phyloP scores from a whole-genome alignment of 495 filamentous ascomycete genomes.

The Xylaria longipes region DNA sequence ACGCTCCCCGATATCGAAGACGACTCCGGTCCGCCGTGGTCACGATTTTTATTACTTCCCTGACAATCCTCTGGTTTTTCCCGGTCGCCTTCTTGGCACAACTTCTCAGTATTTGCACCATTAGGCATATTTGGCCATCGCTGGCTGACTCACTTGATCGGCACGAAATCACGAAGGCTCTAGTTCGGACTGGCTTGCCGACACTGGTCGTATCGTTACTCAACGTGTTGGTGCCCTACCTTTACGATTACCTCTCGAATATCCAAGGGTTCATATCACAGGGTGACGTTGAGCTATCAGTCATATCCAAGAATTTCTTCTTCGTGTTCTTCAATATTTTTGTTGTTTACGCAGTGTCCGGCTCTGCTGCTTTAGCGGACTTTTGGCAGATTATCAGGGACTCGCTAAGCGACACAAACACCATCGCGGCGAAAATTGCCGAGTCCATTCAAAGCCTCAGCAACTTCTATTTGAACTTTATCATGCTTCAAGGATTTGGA shows the following conservation, averaged over 20 bases:
- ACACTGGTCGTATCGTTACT: constrained; percentile 84
- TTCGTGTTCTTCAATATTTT: constrained; percentile 99
- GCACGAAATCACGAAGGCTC: constrained; percentile 71
- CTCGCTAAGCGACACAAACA: constrained; percentile 76
- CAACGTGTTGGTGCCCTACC: constrained; percentile 86
- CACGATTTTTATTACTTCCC: constrained; percentile 77
- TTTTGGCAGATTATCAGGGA: constrained; percentile 75
- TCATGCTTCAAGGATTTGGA: constrained; percentile 90
- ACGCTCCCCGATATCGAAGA: constrained; percentile 74
- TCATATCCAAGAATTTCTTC: constrained; percentile 99
- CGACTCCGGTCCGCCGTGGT: constrained; percentile 81
- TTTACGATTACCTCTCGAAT: constrained; percentile 93
- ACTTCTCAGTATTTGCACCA: constrained; percentile 76
- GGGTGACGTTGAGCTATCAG: constrained; percentile 91
- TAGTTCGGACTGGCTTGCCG: constrained; percentile 87
- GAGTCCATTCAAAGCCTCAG: constrained; percentile 72
- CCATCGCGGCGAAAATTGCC: constrained; percentile 78
- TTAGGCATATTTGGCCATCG: constrained; percentile 73
- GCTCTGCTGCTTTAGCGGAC: constrained; percentile 70
- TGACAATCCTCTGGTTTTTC: constrained; percentile 89
- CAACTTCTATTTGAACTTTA: constrained; percentile 91
- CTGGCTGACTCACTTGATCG: constrained; percentile 69
- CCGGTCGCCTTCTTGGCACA: constrained; percentile 82
- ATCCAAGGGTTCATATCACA: constrained; percentile 93
- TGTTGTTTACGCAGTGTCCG: constrained; percentile 89